Evolutionary conservation across 2,329 filamentous ascomycete species (phyloP).

Genomic region (Monosporascus sp.): DNA sequence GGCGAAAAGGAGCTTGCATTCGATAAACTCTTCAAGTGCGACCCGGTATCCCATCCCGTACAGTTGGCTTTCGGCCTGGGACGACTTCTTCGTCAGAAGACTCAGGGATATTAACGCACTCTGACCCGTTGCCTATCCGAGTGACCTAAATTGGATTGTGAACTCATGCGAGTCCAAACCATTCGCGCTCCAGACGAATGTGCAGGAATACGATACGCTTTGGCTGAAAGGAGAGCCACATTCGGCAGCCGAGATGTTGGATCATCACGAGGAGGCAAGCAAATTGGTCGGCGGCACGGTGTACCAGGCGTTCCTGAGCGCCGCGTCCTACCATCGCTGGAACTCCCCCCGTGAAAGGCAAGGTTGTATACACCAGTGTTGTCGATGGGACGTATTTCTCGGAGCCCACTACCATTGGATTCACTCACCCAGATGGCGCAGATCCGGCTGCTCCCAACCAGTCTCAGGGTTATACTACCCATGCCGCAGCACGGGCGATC

Average conservation of each 20-base stretch:
- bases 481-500: constrained; percentile 58
- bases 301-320: constrained; percentile 51
- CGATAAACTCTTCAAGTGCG: constrained; percentile 35
- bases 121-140: constrained; percentile 38
- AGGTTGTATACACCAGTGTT: constrained; percentile 39
- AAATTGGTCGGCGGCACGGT: constrained; percentile 47
- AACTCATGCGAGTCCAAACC: constrained; percentile 49
- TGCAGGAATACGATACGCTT: constrained; percentile 42
- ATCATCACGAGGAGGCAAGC: constrained; percentile 32
- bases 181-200: constrained; percentile 34
- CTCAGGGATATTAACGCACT: constrained; percentile 33
- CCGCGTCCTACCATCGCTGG: constrained; percentile 53
- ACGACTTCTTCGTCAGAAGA: constrained; percentile 48
- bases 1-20: constrained; percentile 18
- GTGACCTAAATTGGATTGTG: constrained; percentile 41
- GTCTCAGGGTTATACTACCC: constrained; percentile 58
- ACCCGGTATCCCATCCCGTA: constrained; percentile 22
- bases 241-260: constrained; percentile 43
- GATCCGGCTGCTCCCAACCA: constrained; percentile 25
- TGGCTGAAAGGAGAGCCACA: constrained; percentile 53
- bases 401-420: constrained; percentile 38
- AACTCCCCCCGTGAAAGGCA: constrained; percentile 48
- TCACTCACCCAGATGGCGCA: constrained; percentile 21
- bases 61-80: constrained; percentile 48
- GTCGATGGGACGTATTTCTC: constrained; percentile 50